Percentiles rank a stretch among this genome's conserved stretches.
These are phyloP conservation scores for Trapa bicornis DNA, from an alignment of 345 rosid species.

Conservation along the genomic window DNA sequence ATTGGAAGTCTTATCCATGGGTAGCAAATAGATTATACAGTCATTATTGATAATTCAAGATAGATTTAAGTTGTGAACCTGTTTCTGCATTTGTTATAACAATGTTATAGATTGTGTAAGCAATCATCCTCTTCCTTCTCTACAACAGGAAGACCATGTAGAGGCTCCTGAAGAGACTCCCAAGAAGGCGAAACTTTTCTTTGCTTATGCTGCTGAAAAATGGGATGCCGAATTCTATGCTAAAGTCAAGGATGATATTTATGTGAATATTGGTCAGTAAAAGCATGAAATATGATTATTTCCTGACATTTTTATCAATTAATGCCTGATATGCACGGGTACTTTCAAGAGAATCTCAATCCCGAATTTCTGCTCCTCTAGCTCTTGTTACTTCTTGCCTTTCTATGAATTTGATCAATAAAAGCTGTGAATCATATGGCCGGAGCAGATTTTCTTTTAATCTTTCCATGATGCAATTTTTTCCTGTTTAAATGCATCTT, in stretches of 20 bases:
- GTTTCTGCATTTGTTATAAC: neutral
- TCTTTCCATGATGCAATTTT: too few species aligned
- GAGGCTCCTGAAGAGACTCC: constrained; percentile 31
- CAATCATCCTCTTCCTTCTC: neutral
- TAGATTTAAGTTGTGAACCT: neutral
- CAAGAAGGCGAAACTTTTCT: constrained; percentile 26
- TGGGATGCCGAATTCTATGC: constrained; percentile 44
- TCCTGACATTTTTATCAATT: neutral
- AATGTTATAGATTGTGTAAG: neutral
- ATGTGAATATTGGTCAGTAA: constrained; percentile 29
- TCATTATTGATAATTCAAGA: neutral
- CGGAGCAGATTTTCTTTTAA: too few species aligned
- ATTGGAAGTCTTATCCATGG: too few species aligned
- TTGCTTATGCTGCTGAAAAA: constrained; percentile 26
- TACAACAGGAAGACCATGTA: constrained; percentile 20
- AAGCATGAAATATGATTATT: neutral
- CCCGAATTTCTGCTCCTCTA: neutral
- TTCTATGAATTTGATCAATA: too few species aligned
- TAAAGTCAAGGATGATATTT: constrained; percentile 38
- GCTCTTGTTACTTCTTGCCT: too few species aligned
- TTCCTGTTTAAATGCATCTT: neutral
- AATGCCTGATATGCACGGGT: neutral
- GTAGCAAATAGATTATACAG: neutral
- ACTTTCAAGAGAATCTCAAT: neutral
- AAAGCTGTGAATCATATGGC: too few species aligned